Evolutionary conservation across 2,329 filamentous ascomycete species (phyloP).

Genomic region (Cytospora piceicola): DNA sequence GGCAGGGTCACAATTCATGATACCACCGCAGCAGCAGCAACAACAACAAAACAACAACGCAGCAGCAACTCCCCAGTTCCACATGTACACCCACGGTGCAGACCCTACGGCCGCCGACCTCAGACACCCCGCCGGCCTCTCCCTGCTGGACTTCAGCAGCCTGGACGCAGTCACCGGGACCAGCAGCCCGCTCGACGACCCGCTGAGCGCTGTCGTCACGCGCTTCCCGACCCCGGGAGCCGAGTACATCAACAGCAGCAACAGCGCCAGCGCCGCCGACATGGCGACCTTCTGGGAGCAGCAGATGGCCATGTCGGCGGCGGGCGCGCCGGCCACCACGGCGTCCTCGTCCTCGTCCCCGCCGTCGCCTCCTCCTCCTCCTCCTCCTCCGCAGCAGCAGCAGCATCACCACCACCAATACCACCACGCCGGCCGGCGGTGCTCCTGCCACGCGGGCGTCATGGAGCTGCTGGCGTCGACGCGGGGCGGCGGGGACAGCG

Average conservation of each 20-base stretch:
- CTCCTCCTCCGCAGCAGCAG: too few species aligned
- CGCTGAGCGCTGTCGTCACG: conserved; percentile 11
- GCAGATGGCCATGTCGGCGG: too few species aligned
- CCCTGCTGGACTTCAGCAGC: conserved; percentile 12
- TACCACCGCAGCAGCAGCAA: too few species aligned
- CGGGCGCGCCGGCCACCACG: neutral
- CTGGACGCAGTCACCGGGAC: neutral
- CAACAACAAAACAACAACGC: too few species aligned
- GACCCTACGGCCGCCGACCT: neutral
- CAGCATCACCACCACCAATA: too few species aligned
- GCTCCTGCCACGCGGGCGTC: conserved; percentile 13
- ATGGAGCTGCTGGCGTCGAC: conserved; percentile 3
- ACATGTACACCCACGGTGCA: neutral
- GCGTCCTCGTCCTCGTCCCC: conserved; percentile 8
- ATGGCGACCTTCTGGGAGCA: conserved; percentile 3
- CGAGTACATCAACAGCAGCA: conserved; percentile 1
- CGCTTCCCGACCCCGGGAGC: conserved; percentile 8
- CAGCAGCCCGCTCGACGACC: neutral
- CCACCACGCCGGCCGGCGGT: neutral
- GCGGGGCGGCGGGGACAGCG: neutral
- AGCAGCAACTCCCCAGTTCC: too few species aligned
- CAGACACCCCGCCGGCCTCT: neutral
- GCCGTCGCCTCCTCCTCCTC: neutral
- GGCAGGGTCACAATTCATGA: too few species aligned
- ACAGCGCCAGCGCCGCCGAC: neutral